Base-by-base conservation (phyloP, 495 filamentous ascomycete genomes). In the Aspergillus affinis region DNA sequence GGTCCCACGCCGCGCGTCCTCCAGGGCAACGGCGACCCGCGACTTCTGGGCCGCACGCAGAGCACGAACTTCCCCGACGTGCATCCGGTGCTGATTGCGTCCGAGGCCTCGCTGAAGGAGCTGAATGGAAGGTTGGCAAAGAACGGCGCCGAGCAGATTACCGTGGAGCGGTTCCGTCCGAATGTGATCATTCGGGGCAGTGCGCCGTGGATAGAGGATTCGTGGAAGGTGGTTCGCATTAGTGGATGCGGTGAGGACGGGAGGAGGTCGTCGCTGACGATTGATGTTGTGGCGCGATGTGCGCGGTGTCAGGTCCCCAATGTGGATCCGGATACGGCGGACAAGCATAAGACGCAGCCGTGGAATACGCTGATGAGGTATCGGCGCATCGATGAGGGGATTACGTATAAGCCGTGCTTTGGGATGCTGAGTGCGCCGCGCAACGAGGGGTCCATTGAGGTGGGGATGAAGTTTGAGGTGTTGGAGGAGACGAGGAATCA, bases 231-330 rank as follows among this genome's bases (percentile, higher is more conserved):
- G 12, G 84, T 94, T 21, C 79, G 82, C 26, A 85, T 97, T 55
- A 21, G 20, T 45, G 41, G 81, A 77, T 1, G 67, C 58, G 41
- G 61, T 67, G 54, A 65, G 67, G n/a, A 84, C 78, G 61, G 70
- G 46, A 4, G 2, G 23, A 26, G 23, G 9, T 50, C 53, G 29
- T 54, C 61, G 1, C 57, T 81, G 23, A 74, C 72, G 45, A 49
- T 83, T 46, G 82, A 86, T 68, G 84, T 93, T 29, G 86, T 90
- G 2, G 88, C 86, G 60, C 81, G 89, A 17, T 92, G 89, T 17
- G 82, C 84, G 6, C 83, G 93, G 41, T 97, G 93, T 69, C 90
- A 88, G 63, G 78, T 97, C 55, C 93, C 93, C 12, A 97, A 97
- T 70, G 88, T 93, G 3, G 81, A 95, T 74, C 91, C 82, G 12